phyloP scores from a whole-genome alignment of 805 yeast species.

The Saturnispora silvae region DNA sequence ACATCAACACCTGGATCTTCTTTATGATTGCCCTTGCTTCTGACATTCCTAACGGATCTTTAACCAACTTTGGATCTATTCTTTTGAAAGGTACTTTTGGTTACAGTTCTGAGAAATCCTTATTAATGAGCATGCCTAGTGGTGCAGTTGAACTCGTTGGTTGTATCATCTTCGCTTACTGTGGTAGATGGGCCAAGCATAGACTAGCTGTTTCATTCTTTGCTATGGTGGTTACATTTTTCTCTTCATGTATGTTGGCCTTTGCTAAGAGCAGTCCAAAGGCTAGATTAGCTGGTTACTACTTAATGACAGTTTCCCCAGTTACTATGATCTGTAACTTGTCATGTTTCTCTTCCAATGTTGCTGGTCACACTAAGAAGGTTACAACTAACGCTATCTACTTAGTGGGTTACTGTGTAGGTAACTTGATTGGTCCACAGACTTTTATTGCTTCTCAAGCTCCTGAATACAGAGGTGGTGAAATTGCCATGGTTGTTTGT shows the following conservation, averaged over 20 bases:
- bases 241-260: slow-evolving; percentile 13
- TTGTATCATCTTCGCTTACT: slow-evolving; percentile 9
- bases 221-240: slow-evolving; percentile 12
- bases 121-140: slow-evolving; percentile 20
- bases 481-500: slow-evolving; percentile 31
- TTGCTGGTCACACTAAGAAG: slow-evolving; percentile 67
- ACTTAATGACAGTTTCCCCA: slow-evolving; percentile 19
- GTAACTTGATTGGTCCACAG: not conserved
- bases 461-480: slow-evolving; percentile 52
- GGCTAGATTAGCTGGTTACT: slow-evolving; percentile 21
- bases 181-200: slow-evolving; percentile 4
- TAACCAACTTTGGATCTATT: slow-evolving; percentile 38
- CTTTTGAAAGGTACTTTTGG: slow-evolving; percentile 25
- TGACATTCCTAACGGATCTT: slow-evolving; percentile 27
- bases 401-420: slow-evolving; percentile 50
- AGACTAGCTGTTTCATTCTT: slow-evolving; percentile 16
- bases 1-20: slow-evolving; percentile 35
- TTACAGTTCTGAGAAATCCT: slow-evolving; percentile 18
- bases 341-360: slow-evolving; percentile 34
- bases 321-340: slow-evolving; percentile 21
- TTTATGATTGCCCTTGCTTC: slow-evolving; percentile 18
- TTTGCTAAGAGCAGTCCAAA: slow-evolving; percentile 11
- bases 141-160: slow-evolving; percentile 25
- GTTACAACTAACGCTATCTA: slow-evolving; percentile 46
- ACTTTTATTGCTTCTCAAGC: slow-evolving; percentile 31